Conservation (phyloP, 2,329 filamentous ascomycete species). For the Colletotrichum endophyticum region DNA sequence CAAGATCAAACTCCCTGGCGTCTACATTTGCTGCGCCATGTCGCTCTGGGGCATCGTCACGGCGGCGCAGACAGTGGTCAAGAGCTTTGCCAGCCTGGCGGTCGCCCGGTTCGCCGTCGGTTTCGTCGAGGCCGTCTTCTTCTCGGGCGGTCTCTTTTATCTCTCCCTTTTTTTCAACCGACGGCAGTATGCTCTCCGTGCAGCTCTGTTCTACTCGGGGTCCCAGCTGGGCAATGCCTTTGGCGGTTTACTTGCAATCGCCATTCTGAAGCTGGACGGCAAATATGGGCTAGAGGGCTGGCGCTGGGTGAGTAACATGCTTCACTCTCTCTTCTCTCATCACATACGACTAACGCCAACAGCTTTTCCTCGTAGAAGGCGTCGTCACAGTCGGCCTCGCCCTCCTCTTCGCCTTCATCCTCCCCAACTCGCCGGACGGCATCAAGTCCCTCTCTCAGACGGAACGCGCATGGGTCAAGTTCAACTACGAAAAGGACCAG, state of each 20-base stretch:
- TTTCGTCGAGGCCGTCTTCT: conserved; percentile 2
- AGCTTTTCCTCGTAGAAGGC: conserved; percentile 9
- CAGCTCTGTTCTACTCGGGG: background rate
- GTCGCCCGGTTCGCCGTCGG: conserved; percentile 11
- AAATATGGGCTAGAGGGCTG: background rate
- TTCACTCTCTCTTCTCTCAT: background rate
- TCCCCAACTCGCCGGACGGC: conserved; percentile 9
- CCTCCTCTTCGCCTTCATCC: background rate
- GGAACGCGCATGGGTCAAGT: conserved; percentile 11
- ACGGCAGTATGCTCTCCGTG: background rate
- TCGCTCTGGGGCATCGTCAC: conserved; percentile 27
- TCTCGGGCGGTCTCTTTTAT: background rate
- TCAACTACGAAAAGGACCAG: conserved; percentile 9
- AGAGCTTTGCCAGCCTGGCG: conserved; percentile 8
- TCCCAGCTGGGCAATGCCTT: background rate
- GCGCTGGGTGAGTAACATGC: background rate
- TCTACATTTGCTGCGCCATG: conserved; percentile 24
- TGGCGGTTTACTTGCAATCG: background rate
- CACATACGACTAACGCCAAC: background rate
- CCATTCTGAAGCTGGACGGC: background rate
- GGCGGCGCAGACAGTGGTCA: background rate
- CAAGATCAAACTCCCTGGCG: background rate
- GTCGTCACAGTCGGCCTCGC: conserved; percentile 11
- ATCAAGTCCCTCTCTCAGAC: background rate
- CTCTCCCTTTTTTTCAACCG: background rate